A percentile compares a stretch with the other conserved stretches of the same genome.
Conservation (phyloP, 768 basidiomycete genomes). For the Mycena chlorophos region DNA sequence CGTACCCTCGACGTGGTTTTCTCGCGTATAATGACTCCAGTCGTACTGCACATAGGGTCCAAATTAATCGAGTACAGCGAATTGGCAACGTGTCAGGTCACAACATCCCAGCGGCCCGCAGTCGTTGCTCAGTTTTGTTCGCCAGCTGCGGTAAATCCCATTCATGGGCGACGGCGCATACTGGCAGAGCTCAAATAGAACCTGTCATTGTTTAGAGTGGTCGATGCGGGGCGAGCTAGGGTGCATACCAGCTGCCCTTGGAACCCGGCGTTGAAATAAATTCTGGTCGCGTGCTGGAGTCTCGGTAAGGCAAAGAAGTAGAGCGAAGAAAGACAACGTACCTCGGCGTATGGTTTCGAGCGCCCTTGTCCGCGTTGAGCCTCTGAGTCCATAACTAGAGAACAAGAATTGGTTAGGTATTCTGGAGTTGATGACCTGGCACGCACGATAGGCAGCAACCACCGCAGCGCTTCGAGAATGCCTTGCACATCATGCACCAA, state of each 20-base stretch:
- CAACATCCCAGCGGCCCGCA: constrained; percentile 42
- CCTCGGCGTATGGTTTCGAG: constrained; percentile 62
- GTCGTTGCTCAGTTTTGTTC: constrained; percentile 52
- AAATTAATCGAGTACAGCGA: neutral
- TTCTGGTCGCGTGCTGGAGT: constrained; percentile 66
- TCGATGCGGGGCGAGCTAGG: neutral
- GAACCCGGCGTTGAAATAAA: constrained; percentile 79
- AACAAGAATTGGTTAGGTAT: constrained; percentile 14
- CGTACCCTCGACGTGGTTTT: constrained; percentile 9
- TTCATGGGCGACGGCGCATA: constrained; percentile 60
- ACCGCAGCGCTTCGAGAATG: constrained; percentile 68
- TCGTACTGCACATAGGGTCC: neutral
- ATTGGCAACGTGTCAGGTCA: constrained; percentile 18
- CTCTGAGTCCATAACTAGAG: constrained; percentile 65
- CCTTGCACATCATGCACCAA: constrained; percentile 71
- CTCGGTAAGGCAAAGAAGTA: constrained; percentile 6
- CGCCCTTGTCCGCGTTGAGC: constrained; percentile 56
- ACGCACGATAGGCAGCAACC: constrained; percentile 75
- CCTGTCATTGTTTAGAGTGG: neutral
- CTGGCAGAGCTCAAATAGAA: constrained; percentile 71
- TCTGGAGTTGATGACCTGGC: neutral
- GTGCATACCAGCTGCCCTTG: constrained; percentile 60
- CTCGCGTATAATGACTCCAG: too few species aligned
- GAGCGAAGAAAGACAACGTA: constrained; percentile 26
- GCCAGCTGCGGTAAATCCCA: constrained; percentile 70